These are phyloP conservation scores for Xanthoparmelia taractica DNA, from an alignment of 495 filamentous ascomycete genomes.

Conservation along the genomic window DNA sequence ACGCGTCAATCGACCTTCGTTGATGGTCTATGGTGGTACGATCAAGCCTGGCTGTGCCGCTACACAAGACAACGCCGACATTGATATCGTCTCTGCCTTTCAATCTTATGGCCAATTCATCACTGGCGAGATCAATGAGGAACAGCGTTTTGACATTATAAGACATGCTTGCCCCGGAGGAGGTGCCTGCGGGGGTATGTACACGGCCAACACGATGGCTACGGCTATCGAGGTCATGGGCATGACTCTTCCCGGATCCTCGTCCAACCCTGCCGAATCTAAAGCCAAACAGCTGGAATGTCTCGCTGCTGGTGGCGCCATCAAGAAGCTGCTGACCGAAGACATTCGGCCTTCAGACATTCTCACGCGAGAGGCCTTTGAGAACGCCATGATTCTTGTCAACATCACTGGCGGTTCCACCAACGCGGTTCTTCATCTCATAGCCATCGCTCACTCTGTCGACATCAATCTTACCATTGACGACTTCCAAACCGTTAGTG, in stretches of 20 bases:
- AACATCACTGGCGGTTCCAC: conserved; percentile 95
- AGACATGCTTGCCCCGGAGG: conserved; percentile 86
- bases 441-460: conserved; percentile 91
- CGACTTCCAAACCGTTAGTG: conserved; percentile 92
- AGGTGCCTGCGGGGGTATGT: conserved; percentile 97
- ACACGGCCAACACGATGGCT: conserved; percentile 99
- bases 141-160: conserved; percentile 88
- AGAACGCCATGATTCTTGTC: conserved; percentile 92
- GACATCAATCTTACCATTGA: conserved; percentile 92
- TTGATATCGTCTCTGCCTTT: conserved; percentile 96
- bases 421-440: conserved; percentile 93
- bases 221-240: conserved; percentile 94
- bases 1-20: conserved; percentile 78
- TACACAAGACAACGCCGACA: conserved; percentile 63
- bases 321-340: conserved; percentile 76
- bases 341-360: conserved; percentile 88
- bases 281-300: conserved; percentile 82
- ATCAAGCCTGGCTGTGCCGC: conserved; percentile 82
- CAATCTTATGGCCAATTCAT: conserved; percentile 96
- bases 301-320: conserved; percentile 71
- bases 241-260: conserved; percentile 90
- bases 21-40: conserved; percentile 96
- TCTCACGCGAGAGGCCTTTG: conserved; percentile 83
- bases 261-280: conserved; percentile 84
- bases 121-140: conserved; percentile 81